Percentiles rank a stretch among this genome's conserved stretches.
Evolutionary conservation across 75 land plant species (phyloP).

Genomic region (Cunninghamia lanceolata): DNA sequence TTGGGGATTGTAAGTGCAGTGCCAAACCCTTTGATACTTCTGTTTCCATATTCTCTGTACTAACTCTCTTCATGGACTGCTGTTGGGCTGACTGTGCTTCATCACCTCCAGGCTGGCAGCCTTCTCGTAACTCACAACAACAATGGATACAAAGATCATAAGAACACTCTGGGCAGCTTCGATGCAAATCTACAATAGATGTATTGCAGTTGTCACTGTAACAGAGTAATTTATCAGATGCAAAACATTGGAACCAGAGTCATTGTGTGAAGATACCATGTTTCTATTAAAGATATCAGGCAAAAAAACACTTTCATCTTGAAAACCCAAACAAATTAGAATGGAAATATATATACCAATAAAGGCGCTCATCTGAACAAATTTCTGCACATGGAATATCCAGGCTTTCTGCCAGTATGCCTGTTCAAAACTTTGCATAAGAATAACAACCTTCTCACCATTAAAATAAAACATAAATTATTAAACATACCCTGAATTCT

Average conservation of each 20-base stretch:
- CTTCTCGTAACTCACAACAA: constrained; percentile 54
- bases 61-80: constrained; percentile 12
- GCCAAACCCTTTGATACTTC: neutral
- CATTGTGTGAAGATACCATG: constrained; percentile 6
- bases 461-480: neutral
- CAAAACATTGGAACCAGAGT: neutral
- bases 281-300: neutral
- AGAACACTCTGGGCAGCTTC: constrained; percentile 72
- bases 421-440: constrained; percentile 16
- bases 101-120: constrained; percentile 30
- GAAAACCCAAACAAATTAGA: constrained; percentile 2
- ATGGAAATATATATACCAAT: constrained; percentile 40
- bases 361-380: constrained; percentile 27
- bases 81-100: constrained; percentile 22
- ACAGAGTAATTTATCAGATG: neutral
- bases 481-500: constrained; percentile 37
- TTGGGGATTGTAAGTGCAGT: neutral
- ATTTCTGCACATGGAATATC: constrained; percentile 27
- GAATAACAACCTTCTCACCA: neutral
- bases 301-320: neutral
- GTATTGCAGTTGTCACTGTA: constrained; percentile 77
- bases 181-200: constrained; percentile 65
- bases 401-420: constrained; percentile 25
- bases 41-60: neutral
- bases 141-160: constrained; percentile 78